phyloP scores from a whole-genome alignment of 2,329 filamentous ascomycete genomes.

The Ophiocordyceps unilateralis region DNA sequence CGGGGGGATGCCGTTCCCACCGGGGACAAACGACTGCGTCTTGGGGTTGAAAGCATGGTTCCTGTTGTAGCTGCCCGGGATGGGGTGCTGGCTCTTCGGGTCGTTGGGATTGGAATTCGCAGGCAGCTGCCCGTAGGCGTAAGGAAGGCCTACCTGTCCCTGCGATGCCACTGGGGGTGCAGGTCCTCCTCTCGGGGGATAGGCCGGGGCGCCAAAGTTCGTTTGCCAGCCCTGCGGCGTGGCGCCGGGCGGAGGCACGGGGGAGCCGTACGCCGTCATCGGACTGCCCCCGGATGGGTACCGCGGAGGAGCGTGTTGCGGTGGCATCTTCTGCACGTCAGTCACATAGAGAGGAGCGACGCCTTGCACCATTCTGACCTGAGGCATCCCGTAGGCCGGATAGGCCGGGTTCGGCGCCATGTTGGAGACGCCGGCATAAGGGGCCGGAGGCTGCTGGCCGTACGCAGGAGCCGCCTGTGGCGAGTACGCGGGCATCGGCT shows the following conservation, averaged over 20 bases:
- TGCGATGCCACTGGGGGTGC: conserved; percentile 12
- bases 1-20: conserved; percentile 29
- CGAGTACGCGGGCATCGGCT: conserved; percentile 28
- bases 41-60: conserved; percentile 79
- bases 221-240: conserved; percentile 20
- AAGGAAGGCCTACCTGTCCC: conserved; percentile 29
- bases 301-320: conserved; percentile 10
- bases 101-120: conserved; percentile 52
- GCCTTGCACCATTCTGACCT: conserved; percentile 19
- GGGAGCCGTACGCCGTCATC: conserved; percentile 18
- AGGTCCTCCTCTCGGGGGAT: conserved; percentile 13
- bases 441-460: conserved; percentile 21
- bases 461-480: conserved; percentile 28
- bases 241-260: conserved; percentile 10
- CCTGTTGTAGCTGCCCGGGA: conserved; percentile 69
- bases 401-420: conserved; percentile 26
- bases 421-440: conserved; percentile 24
- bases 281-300: conserved; percentile 17
- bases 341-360: not conserved
- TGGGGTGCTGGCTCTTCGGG: conserved; percentile 60
- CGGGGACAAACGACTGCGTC: conserved; percentile 77
- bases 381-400: conserved; percentile 27
- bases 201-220: conserved; percentile 14
- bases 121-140: conserved; percentile 66
- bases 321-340: conserved; percentile 10